Evolutionary conservation across 768 basidiomycete genomes (phyloP).

Genomic region (Sporobolomyces phaffii): DNA sequence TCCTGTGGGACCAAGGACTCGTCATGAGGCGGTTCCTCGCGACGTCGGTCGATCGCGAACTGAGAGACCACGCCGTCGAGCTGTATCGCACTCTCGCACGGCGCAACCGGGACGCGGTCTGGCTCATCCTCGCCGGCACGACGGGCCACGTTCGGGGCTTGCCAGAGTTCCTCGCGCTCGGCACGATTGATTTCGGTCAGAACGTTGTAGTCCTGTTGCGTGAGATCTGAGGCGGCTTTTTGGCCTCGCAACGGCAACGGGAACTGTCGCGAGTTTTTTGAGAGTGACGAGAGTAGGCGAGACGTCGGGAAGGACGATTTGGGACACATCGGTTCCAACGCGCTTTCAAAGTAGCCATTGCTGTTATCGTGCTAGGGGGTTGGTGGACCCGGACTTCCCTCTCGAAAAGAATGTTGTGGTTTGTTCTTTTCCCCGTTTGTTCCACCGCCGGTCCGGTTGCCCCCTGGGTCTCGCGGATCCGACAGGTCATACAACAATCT

Average conservation of each 20-base stretch:
- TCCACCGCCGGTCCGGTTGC: too few relatives aligned
- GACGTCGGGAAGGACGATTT: not conserved
- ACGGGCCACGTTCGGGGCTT: not conserved
- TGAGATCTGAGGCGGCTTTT: not conserved
- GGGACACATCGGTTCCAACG: not conserved
- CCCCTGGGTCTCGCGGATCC: too few relatives aligned
- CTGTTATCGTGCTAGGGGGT: too few relatives aligned
- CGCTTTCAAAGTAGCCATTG: not conserved
- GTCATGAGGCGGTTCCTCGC: slow-evolving; percentile 72
- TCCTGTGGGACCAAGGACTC: slow-evolving; percentile 75
- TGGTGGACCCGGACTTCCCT: too few relatives aligned
- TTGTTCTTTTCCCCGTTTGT: too few relatives aligned
- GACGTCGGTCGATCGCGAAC: slow-evolving; percentile 60
- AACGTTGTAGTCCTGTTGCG: not conserved
- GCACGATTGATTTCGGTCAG: slow-evolving; percentile 4
- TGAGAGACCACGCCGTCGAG: slow-evolving; percentile 61
- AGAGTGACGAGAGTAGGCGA: not conserved
- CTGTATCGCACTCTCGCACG: slow-evolving; percentile 60
- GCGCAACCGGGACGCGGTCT: slow-evolving; percentile 73
- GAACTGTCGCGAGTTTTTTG: too few relatives aligned
- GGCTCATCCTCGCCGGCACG: slow-evolving; percentile 59
- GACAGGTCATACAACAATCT: too few relatives aligned
- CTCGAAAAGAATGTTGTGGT: too few relatives aligned
- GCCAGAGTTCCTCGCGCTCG: slow-evolving; percentile 11
- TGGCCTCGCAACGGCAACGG: too few relatives aligned